Base-by-base conservation (phyloP, 352 stramenopile genomes). In the Phytophthora pluvialis region DNA sequence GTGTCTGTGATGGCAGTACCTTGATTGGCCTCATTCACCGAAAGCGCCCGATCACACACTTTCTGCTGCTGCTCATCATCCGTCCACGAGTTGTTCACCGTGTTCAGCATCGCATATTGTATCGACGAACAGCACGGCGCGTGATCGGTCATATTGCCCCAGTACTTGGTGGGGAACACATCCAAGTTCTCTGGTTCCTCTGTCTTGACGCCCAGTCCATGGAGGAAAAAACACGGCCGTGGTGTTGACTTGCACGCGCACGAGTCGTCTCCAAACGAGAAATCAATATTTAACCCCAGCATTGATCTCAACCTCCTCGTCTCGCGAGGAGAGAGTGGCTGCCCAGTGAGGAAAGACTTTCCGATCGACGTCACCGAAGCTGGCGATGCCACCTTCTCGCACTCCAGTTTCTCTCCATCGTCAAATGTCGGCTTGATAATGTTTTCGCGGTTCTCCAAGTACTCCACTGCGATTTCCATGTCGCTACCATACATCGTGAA, bases 71-170 rank as follows among this genome's bases (percentile, higher is more conserved):
- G 59, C 6, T 42, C 12, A 7, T 60, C 35, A 18, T 78, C 60
- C 5, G 56, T 76, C 73, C 73, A 81, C 11, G 58, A 75, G 21
- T 67, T 59, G 35, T 77, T 65, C 3, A 59, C 36, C 21, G 70
- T 81, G 47, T 81, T 77, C 18, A 81, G 62, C 8, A 67, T 49
- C 12, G 58, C 63, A 29, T 64, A 81, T 18, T 74, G 60, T 21
- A 38, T 58, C 2, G 54, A 66, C 1, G 58, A 68, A 45, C 73
- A 81, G 60, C 73, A 81, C 5, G 71, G 74, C 0, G 67, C 66
- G 16, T 68, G 56, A 15, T 51, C 59, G 2, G 65, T 66, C 39
- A 83, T 60, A 59, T 79, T 74, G 0, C 77, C 75, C 54, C 77
- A 84, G 51, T 75, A 84, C 11, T 51, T 2, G n/a, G n/a, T n/a